A percentile compares a stretch with the other conserved stretches of the same genome.
Conservation (phyloP, 371 early-diverging fungal species). For the Mucor irregularis region DNA sequence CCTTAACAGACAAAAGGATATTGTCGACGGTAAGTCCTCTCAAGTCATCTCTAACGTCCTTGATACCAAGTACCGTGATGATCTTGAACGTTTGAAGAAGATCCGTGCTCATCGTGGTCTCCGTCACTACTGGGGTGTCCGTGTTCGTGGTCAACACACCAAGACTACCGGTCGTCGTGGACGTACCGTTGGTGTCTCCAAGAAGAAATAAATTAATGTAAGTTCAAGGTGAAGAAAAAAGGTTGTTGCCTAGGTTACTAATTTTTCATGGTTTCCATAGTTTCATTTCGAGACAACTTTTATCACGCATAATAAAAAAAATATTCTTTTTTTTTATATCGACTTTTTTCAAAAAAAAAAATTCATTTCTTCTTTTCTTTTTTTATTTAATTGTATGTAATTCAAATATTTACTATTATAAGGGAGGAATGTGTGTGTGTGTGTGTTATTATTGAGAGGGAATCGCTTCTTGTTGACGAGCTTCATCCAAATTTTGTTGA, state of each 20-base stretch:
- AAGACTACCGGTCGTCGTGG: constrained; percentile 99
- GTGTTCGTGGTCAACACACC: constrained; percentile 95
- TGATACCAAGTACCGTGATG: constrained; percentile 96
- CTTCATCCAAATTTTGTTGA: background rate
- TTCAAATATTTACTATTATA: background rate
- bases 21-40: constrained; percentile 89
- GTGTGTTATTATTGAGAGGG: background rate
- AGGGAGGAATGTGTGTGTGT: background rate
- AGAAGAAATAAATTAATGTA: constrained; percentile 82
- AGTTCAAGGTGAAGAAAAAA: background rate
- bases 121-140: constrained; percentile 97
- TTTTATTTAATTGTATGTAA: background rate
- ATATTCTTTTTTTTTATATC: background rate
- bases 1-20: constrained; percentile 99
- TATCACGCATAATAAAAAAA: constrained; percentile 6
- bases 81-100: constrained; percentile 97
- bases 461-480: background rate
- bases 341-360: background rate
- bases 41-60: constrained; percentile 96
- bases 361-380: background rate
- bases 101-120: constrained; percentile 94
- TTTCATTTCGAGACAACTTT: background rate
- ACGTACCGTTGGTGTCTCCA: constrained; percentile 96
- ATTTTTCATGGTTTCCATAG: background rate
- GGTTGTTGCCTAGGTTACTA: background rate